Percentiles rank a stretch among this genome's conserved stretches.
Conservation (phyloP, 1,284 basidiomycete species). For the Pisolithus thermaeus region DNA sequence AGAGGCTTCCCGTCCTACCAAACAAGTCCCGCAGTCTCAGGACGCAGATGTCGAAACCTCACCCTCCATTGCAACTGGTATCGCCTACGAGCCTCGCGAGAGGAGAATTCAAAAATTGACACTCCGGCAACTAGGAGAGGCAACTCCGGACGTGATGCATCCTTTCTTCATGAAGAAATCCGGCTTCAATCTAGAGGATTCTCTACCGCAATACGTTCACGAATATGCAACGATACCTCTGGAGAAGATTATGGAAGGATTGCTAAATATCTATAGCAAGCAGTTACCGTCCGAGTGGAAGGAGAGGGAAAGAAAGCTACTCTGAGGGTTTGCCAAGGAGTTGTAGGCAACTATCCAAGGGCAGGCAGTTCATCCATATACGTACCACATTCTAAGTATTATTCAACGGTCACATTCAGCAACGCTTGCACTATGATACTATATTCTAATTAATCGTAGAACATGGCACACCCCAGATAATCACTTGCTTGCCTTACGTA, state of each 20-base stretch:
- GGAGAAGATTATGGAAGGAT: conserved; percentile 80
- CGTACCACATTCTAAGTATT: no score
- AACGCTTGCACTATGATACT: no score
- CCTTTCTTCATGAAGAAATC: conserved; percentile 82
- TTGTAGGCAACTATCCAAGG: not conserved
- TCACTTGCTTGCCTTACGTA: no score
- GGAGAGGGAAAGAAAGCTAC: conserved; percentile 4
- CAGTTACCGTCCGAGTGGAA: conserved; percentile 43
- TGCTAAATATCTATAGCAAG: conserved; percentile 75
- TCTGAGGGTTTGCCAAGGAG: not conserved
- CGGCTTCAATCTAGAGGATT: conserved; percentile 74
- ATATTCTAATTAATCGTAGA: no score
- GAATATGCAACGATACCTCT: conserved; percentile 81
- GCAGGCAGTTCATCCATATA: no score
- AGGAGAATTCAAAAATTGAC: conserved; percentile 69
- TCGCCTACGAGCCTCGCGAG: conserved; percentile 47
- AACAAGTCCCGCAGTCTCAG: conserved; percentile 14
- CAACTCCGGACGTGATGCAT: conserved; percentile 83
- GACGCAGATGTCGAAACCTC: conserved; percentile 8
- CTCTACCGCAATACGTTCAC: conserved; percentile 79
- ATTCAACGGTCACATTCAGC: no score
- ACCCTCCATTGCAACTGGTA: conserved; percentile 21
- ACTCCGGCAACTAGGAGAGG: conserved; percentile 81
- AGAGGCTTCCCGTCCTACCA: conserved; percentile 4
- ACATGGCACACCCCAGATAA: no score